These are phyloP conservation scores for Penicillium samsonianum DNA, from an alignment of 495 filamentous ascomycete species.

Conservation along the genomic window DNA sequence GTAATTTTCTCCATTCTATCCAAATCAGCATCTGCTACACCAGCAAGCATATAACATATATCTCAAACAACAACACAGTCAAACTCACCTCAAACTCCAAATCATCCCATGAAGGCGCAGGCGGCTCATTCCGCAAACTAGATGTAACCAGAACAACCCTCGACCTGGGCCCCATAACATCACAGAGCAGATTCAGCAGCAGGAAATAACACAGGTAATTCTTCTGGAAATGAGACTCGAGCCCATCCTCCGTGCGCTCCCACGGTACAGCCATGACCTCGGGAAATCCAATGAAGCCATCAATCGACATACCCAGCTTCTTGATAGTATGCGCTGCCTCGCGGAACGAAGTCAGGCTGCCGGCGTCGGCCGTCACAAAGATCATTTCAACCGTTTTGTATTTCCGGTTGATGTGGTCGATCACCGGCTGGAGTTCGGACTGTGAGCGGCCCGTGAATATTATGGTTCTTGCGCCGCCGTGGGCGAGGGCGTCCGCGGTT, in stretches of 20 bases:
- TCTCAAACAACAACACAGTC: no score
- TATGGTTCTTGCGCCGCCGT: slow-evolving; percentile 40
- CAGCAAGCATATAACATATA: no score
- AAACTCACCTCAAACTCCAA: slow-evolving; percentile 23
- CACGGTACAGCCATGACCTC: slow-evolving; percentile 23
- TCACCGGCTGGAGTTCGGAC: slow-evolving; percentile 39
- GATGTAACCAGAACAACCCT: slow-evolving; percentile 26
- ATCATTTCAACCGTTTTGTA: slow-evolving; percentile 23
- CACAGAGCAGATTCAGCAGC: slow-evolving; percentile 21
- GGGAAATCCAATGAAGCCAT: slow-evolving; percentile 27
- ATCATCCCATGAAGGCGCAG: slow-evolving; percentile 25
- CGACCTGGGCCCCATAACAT: slow-evolving; percentile 9
- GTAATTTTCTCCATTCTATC: slow-evolving; percentile 24
- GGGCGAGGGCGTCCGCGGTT: slow-evolving; percentile 26
- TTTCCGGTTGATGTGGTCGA: slow-evolving; percentile 38
- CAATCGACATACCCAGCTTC: slow-evolving; percentile 20
- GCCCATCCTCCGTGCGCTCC: slow-evolving; percentile 22
- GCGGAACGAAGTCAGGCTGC: slow-evolving; percentile 18
- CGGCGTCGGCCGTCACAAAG: slow-evolving; percentile 23
- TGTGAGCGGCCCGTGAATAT: slow-evolving; percentile 46
- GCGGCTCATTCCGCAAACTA: slow-evolving; percentile 24
- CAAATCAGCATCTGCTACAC: neutral
- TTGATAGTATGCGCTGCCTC: slow-evolving; percentile 21
- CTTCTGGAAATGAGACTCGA: slow-evolving; percentile 29
- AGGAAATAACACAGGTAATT: slow-evolving; percentile 31